Base-by-base conservation (phyloP, 768 basidiomycete species). In the Mycena indigotica region DNA sequence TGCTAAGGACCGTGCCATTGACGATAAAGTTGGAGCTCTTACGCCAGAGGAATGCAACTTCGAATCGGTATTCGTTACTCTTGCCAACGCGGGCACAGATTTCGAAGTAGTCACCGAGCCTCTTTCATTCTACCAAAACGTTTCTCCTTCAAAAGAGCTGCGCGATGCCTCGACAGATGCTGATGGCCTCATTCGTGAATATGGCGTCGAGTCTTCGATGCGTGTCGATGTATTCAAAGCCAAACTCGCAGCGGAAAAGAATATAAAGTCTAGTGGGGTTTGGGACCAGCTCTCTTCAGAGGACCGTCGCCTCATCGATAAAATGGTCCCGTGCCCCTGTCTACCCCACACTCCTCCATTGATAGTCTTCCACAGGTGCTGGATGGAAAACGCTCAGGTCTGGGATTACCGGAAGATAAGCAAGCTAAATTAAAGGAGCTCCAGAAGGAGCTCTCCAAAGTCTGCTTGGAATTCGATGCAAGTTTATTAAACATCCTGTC, bases 91-190 rank as follows among this genome's bases (percentile, higher is more conserved):
- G 12, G 88, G 91, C 50, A 80, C 86, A 19, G 69, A 77, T 17
- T 74, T 85, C 24, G 81, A 84, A 45, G 60, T 68, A 6, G 68
- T 75, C 29, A 71, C 76, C 2, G 88, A 89, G 58, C 87, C 87
- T 0, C 77, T 91, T 19, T 72, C 78, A 0, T 95, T 95, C 72
- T 89, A 93, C 67, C 88, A 92, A 69, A 89, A 93, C 63, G 91
- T 94, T 25, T 88, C 90, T 25, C 75, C 85, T 1, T 76, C 79
- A 54, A 86, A 91, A 68, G 84, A 80, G 40, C 80, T 95, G n/a
- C 83, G 93, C 1, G 92, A 94, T 67, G 89, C 91, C 1, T 87
- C 89, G 3, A 91, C 84, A 54, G 81, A 82, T 38, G 87, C 88
- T 2, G 89, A 93, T 68, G 79, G 82, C n/a, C 75, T 84, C 28